Evolutionary conservation across 2,329 filamentous ascomycete species (phyloP), one percentile per base, ranked within the genome.

Genomic region (Microsporum ferrugineum): DNA sequence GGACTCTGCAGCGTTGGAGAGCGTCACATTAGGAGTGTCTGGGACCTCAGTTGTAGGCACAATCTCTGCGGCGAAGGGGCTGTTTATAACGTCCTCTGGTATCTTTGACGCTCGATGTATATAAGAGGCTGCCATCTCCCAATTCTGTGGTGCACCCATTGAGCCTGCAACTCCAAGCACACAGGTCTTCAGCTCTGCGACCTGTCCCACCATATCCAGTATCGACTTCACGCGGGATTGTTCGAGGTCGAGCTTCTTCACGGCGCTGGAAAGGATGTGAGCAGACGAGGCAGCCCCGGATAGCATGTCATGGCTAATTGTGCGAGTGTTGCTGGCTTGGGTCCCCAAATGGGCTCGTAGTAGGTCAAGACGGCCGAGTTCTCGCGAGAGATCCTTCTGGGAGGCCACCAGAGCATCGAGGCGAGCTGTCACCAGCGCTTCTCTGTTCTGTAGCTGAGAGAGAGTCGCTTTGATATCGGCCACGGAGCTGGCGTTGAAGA

Each of bases 101-200:
- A 99, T 85, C 66, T 88, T 85, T 63, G 85, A 85, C 5, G 94
- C 91, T 51, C 92, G 84, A 65, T 88, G 84, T 62, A 99, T 82
- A 73, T 97, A 97, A 55, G 83, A 88, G 1, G 94, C 94, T 2
- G 94, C 94, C 2, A 90, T 94, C 75, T 99, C 94, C 94, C 94
- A 99, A 77, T 99, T 94, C 74, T 99, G 94, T 47, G 94, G 90
- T 3, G 91, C 92, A 38, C 92, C 94, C 94, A 99, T 99, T 63
- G 89, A 95, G 17, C 91, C 94, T 31, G 92, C 86, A 8, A 97
- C 91, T 49, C 94, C 94, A 63, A 96, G 84, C 39, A 97, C 89
- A 72, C 94, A 99, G 6, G 94, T 89, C 76, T 97, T 97, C 66
- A 99, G 86, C 79, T 99, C 94, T 3, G 89, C 88, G 12, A 99